Conservation (phyloP, 169 alveolate species). For the Cryptosporidium muris region DNA sequence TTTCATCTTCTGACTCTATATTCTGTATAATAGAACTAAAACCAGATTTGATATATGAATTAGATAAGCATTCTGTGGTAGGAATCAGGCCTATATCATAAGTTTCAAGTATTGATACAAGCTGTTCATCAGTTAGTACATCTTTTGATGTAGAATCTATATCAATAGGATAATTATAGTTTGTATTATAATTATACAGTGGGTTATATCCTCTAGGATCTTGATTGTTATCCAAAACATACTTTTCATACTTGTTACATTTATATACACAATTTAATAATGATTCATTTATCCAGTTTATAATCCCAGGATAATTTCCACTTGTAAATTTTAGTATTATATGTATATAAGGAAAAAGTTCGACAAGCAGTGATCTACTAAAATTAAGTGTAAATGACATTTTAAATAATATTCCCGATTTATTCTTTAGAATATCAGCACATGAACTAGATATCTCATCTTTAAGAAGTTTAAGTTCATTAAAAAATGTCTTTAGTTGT, state of each 20-base stretch:
- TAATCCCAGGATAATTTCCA: neutral
- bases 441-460: conserved; percentile 9
- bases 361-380: conserved; percentile 4
- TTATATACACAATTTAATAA: neutral
- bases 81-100: conserved; percentile 13
- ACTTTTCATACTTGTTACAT: conserved; percentile 26
- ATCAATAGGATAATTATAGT: neutral
- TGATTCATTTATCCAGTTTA: neutral
- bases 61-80: too few relatives aligned
- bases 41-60: too few relatives aligned
- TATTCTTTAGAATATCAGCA: neutral
- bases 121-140: conserved; percentile 57
- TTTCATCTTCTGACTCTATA: too few relatives aligned
- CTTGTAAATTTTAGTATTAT: neutral
- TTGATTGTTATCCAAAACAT: neutral
- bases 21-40: too few relatives aligned
- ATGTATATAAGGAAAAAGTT: conserved; percentile 34
- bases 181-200: too few relatives aligned
- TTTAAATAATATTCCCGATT: neutral
- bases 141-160: conserved; percentile 7
- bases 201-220: too few relatives aligned
- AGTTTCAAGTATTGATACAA: conserved; percentile 56
- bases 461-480: conserved; percentile 8
- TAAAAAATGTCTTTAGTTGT: neutral
- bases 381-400: neutral